Evolutionary conservation across 495 filamentous ascomycete species (phyloP), one percentile per base, ranked within the genome.

Genomic region (Daldinia concentrica): DNA sequence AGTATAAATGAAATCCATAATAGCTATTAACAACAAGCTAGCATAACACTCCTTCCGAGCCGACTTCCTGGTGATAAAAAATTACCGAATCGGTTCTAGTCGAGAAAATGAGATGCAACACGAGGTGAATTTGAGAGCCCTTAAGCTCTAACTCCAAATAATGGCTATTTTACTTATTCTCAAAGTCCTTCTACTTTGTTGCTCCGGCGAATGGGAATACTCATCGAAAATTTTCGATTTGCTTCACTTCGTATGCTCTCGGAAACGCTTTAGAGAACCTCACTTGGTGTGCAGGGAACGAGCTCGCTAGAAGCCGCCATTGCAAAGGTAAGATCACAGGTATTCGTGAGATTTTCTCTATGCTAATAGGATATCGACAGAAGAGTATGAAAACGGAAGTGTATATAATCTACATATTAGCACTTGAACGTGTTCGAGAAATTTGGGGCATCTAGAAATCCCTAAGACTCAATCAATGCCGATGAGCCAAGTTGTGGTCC

Each of bases 291-390:
- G 5, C 3, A 48, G 43, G 17, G 17, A 12, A 48, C 12, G 19
- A 4, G 19, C 12, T 48, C 19, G 43, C 17, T 48, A 24, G 19
- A 24, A 48, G 12, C 17, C 5, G 19, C 11, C 19, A 48, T 48
- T 24, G 19, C 17, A 3, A 11, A 48, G 43, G 43, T 48, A 48
- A 9, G 19, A 11, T 24, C 9, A 48, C 19, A 48, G 1, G 19
- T 22, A 22, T 24, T 48, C 7, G 9, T 9, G 17, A 24, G 17
- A 22, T 19, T 48, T 3, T 24, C 43, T 48, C 19, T 22, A 22
- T 48, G 41, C 64, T 66, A 60, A 59, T 34, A 15, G 12, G 26
- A 56, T 29, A 8, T 43, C 4, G 22, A 15, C 24, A 66, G 56
- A 59, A 48, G 2, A 11, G 9, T 9, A 48, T 22, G n/a, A 11